Evolutionary conservation across 2,329 filamentous ascomycete species (phyloP).

Genomic region (Plenodomus lindquistii): DNA sequence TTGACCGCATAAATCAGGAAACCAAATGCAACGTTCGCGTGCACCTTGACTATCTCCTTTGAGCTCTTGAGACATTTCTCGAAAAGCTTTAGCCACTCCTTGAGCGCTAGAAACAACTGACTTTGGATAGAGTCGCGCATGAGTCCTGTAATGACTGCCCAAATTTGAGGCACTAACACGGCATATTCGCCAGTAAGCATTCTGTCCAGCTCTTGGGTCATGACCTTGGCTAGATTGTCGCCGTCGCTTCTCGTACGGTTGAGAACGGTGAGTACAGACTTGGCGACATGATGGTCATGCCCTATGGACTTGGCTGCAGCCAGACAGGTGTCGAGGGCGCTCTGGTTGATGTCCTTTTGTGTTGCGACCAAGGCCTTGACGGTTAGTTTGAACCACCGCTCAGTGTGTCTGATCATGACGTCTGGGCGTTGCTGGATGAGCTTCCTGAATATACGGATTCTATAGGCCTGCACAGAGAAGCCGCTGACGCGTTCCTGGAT

Average conservation of each 20-base stretch:
- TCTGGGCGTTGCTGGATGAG: conserved; percentile 72
- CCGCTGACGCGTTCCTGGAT: conserved; percentile 76
- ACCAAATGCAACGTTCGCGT: conserved; percentile 85
- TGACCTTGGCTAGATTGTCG: conserved; percentile 56
- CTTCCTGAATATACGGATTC: conserved; percentile 77
- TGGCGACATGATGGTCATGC: conserved; percentile 68
- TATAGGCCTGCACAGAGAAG: conserved; percentile 77
- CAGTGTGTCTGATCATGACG: conserved; percentile 69
- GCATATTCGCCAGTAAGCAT: conserved; percentile 62
- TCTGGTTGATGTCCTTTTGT: conserved; percentile 73
- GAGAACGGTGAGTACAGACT: conserved; percentile 67
- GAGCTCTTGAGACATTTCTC: conserved; percentile 82
- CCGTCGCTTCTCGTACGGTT: conserved; percentile 65
- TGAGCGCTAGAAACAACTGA: conserved; percentile 71
- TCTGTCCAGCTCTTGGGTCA: conserved; percentile 66
- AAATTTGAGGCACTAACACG: conserved; percentile 79
- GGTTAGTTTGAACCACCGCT: conserved; percentile 80
- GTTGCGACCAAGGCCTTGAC: conserved; percentile 80
- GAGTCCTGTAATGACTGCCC: conserved; percentile 80
- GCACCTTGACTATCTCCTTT: conserved; percentile 63
- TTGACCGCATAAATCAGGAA: conserved; percentile 76
- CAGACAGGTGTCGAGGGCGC: conserved; percentile 74
- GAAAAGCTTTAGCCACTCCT: conserved; percentile 75
- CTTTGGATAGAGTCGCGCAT: conserved; percentile 65
- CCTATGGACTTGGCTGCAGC: conserved; percentile 72